phyloP scores from a whole-genome alignment of 345 rosid species.

The Heritiera littoralis region DNA sequence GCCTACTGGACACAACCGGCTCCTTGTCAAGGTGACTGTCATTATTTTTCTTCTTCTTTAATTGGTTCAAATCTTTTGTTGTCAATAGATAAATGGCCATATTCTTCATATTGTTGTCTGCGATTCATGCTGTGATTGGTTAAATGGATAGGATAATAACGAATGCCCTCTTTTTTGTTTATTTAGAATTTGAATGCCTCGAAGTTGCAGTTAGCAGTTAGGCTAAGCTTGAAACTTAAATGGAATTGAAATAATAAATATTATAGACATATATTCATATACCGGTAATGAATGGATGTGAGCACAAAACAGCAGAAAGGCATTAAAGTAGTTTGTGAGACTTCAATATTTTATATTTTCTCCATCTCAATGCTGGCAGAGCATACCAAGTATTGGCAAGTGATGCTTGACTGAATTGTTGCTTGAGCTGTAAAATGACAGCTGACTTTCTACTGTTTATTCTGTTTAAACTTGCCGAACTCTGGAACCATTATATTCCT shows the following conservation, averaged over 20 bases:
- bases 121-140: background rate
- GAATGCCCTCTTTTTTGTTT: slow-evolving; percentile 1
- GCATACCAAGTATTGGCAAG: slow-evolving; percentile 6
- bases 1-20: slow-evolving; percentile 65
- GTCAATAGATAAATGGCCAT: background rate
- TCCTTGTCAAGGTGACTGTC: slow-evolving; percentile 78
- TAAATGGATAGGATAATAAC: background rate
- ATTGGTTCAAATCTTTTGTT: background rate
- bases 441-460: background rate
- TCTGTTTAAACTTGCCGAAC: background rate
- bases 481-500: background rate
- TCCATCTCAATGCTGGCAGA: background rate
- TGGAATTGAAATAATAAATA: background rate
- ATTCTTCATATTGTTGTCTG: background rate
- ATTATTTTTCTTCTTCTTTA: background rate
- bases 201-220: background rate
- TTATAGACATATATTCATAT: background rate
- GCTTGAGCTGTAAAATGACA: background rate
- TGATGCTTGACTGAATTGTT: slow-evolving; percentile 6
- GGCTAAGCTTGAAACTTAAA: background rate
- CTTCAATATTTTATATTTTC: background rate
- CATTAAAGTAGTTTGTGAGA: background rate
- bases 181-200: background rate
- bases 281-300: background rate
- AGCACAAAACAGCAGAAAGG: background rate